Percentiles rank a stretch among this genome's conserved stretches.
These are phyloP conservation scores for Tylopilus subfusipes DNA, from an alignment of 768 basidiomycete species.

Conservation along the genomic window DNA sequence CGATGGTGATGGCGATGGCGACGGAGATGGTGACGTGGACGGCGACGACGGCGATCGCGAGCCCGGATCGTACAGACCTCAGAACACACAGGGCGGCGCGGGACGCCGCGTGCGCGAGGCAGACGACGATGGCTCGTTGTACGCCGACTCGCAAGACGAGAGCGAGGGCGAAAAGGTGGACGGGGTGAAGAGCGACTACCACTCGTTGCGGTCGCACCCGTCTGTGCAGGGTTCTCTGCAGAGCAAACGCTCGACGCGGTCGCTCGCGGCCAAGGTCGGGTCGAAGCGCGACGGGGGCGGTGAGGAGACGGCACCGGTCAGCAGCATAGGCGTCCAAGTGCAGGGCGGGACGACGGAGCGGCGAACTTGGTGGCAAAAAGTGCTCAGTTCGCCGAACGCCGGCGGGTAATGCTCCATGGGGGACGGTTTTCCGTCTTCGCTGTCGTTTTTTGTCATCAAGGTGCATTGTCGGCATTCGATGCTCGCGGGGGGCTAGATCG, in stretches of 20 bases:
- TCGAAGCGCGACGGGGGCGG: background rate
- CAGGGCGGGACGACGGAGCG: conserved; percentile 14
- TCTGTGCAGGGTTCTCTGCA: conserved; percentile 24
- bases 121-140: conserved; percentile 22
- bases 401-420: background rate
- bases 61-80: background rate
- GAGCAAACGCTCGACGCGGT: conserved; percentile 19
- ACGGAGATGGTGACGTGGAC: conserved; percentile 17
- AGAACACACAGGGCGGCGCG: background rate
- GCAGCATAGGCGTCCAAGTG: background rate
- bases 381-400: conserved; percentile 19
- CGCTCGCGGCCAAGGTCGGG: conserved; percentile 12
- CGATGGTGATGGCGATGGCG: conserved; percentile 18
- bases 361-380: conserved; percentile 33
- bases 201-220: conserved; percentile 26
- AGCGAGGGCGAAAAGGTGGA: background rate
- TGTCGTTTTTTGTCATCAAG: background rate
- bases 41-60: conserved; percentile 4
- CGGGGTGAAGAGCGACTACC: conserved; percentile 26
- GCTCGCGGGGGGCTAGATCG: background rate
- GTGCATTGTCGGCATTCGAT: background rate
- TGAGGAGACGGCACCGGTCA: background rate
- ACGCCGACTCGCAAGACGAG: conserved; percentile 20
- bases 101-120: background rate
- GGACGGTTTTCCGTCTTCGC: no score